Evolutionary conservation across 768 basidiomycete genomes (phyloP).

Genomic region (Suillus lakei): DNA sequence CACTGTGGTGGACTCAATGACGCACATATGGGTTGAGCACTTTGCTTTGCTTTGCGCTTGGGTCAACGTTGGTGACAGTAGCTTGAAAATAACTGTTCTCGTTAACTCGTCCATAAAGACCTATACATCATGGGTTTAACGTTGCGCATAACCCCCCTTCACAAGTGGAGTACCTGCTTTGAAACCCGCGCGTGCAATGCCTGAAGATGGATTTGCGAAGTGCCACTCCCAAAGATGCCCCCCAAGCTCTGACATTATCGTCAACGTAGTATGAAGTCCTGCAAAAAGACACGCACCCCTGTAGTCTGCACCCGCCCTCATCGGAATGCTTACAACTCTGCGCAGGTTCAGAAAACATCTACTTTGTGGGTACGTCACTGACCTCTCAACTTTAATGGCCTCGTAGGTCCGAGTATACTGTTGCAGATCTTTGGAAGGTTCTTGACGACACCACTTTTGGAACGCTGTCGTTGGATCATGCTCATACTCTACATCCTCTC

Average conservation of each 20-base stretch:
- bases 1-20: background rate
- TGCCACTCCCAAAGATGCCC: slow-evolving; percentile 62
- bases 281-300: slow-evolving; percentile 44
- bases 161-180: slow-evolving; percentile 43
- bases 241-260: slow-evolving; percentile 43
- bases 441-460: slow-evolving; percentile 52
- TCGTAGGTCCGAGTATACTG: slow-evolving; percentile 66
- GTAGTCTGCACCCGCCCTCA: slow-evolving; percentile 66
- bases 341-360: slow-evolving; percentile 2
- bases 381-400: slow-evolving; percentile 62
- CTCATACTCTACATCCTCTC: slow-evolving; percentile 35
- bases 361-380: slow-evolving; percentile 22
- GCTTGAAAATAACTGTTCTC: slow-evolving; percentile 64
- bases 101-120: slow-evolving; percentile 66
- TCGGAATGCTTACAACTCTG: slow-evolving; percentile 66
- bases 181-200: slow-evolving; percentile 56
- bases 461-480: slow-evolving; percentile 41
- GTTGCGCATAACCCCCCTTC: background rate
- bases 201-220: slow-evolving; percentile 60
- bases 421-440: slow-evolving; percentile 58
- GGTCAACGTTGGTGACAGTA: slow-evolving; percentile 78
- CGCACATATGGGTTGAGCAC: slow-evolving; percentile 72
- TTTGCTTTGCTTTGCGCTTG: slow-evolving; percentile 75
- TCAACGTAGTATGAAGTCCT: background rate
- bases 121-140: slow-evolving; percentile 32